Conservation (phyloP, 202 grass and related monocot species). For the Panicum virgatum region DNA sequence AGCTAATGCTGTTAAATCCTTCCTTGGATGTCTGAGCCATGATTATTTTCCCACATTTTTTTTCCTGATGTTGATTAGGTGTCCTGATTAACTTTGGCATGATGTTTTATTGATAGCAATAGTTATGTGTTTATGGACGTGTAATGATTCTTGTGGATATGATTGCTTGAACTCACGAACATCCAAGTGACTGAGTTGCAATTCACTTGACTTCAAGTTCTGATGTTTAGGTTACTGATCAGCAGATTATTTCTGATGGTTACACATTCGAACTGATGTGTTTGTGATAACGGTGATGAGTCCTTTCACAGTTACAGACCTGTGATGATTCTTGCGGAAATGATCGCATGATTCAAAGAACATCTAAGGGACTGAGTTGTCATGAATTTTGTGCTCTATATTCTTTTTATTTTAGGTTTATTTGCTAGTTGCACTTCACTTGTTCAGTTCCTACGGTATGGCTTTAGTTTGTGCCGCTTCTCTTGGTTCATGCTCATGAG, state of each 20-base stretch:
- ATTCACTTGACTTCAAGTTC: neutral
- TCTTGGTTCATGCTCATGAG: conserved; percentile 26
- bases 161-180: conserved; percentile 51
- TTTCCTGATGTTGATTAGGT: neutral
- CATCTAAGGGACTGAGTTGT: conserved; percentile 67
- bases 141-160: conserved; percentile 61
- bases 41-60: neutral
- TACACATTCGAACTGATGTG: neutral
- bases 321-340: conserved; percentile 73
- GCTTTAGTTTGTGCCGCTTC: neutral
- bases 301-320: conserved; percentile 48
- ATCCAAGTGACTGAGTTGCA: conserved; percentile 51
- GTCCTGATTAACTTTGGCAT: neutral
- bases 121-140: conserved; percentile 45
- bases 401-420: neutral
- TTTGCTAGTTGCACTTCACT: neutral
- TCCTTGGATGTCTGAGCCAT: conserved; percentile 3
- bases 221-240: neutral
- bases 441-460: neutral
- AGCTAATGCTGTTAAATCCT: neutral
- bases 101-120: neutral
- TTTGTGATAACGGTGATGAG: conserved; percentile 33
- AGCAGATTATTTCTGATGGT: neutral
- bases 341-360: conserved; percentile 63
- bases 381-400: neutral